Evolutionary conservation across 73 alveolate species (phyloP).

Genomic region (Uronychia setigera): DNA sequence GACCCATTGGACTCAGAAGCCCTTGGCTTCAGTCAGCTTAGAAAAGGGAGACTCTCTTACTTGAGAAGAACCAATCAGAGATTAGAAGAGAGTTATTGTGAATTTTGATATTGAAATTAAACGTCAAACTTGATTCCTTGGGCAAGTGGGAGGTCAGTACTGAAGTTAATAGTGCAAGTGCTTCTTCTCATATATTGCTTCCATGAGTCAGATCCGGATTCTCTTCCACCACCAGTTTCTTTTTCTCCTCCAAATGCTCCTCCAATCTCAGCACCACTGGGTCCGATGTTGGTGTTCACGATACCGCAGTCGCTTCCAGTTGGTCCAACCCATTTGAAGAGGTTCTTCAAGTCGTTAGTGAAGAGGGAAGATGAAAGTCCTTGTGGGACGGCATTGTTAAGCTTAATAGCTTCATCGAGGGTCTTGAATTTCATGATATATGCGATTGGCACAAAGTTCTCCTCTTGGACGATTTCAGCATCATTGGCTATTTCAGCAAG

Average conservation of each 20-base stretch:
- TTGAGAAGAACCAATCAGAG: too few relatives aligned
- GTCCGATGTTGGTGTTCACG: slow-evolving; percentile 91
- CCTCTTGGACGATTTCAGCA: slow-evolving; percentile 78
- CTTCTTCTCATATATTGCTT: slow-evolving; percentile 94
- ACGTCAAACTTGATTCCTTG: slow-evolving; percentile 90
- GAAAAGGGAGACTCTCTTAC: too few relatives aligned
- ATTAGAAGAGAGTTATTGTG: background rate
- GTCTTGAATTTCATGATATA: slow-evolving; percentile 77
- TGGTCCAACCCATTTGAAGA: slow-evolving; percentile 86
- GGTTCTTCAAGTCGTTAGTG: slow-evolving; percentile 80
- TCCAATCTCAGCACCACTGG: slow-evolving; percentile 96
- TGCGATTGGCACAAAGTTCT: slow-evolving; percentile 82
- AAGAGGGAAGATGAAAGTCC: slow-evolving; percentile 86
- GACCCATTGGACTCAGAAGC: too few relatives aligned
- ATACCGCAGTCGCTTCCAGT: slow-evolving; percentile 91
- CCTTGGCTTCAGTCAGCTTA: too few relatives aligned
- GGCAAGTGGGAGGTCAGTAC: slow-evolving; percentile 78
- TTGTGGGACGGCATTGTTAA: slow-evolving; percentile 88
- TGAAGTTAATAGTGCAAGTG: slow-evolving; percentile 88
- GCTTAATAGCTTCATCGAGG: slow-evolving; percentile 85
- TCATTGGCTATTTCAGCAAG: slow-evolving; percentile 74
- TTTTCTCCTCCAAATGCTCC: slow-evolving; percentile 98
- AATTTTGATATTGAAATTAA: slow-evolving; percentile 6
- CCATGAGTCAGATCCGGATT: slow-evolving; percentile 94
- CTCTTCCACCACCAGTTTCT: slow-evolving; percentile 98